phyloP scores from a whole-genome alignment of 148 eudicot genomes.

The Talinum fruticosum region DNA sequence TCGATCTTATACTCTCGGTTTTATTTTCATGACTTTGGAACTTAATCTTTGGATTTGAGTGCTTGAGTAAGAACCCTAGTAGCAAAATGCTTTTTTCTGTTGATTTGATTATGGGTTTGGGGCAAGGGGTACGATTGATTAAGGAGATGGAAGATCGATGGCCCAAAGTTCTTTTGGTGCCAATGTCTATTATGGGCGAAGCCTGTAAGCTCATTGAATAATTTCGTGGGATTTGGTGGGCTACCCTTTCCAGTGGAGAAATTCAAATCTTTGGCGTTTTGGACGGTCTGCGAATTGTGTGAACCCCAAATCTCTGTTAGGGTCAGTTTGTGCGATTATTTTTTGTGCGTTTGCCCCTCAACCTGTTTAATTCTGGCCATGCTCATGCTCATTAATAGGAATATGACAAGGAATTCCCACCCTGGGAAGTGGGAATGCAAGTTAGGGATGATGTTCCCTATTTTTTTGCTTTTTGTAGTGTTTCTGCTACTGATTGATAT shows the following conservation, averaged over 20 bases:
- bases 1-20: not conserved
- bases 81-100: not conserved
- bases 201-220: not conserved
- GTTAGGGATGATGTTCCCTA: too few species aligned
- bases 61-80: not conserved
- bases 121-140: not conserved
- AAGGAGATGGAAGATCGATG: not conserved
- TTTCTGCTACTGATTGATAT: slow-evolving; percentile 19
- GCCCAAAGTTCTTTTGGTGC: slow-evolving; percentile 6
- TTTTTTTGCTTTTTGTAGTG: not conserved
- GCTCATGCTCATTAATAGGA: not conserved
- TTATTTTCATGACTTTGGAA: slow-evolving; percentile 1
- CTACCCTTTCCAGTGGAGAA: not conserved
- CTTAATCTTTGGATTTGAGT: not conserved
- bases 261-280: not conserved
- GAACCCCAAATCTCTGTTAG: not conserved
- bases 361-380: not conserved
- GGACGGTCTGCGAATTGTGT: not conserved
- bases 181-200: slow-evolving; percentile 10
- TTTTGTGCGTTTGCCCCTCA: not conserved
- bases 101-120: not conserved
- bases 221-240: not conserved
- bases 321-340: not conserved
- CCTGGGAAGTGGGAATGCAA: too few species aligned
- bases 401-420: not conserved